Evolutionary conservation across 164 flowering plant genomes (phyloP).

Genomic region (Aristolochia contorta): DNA sequence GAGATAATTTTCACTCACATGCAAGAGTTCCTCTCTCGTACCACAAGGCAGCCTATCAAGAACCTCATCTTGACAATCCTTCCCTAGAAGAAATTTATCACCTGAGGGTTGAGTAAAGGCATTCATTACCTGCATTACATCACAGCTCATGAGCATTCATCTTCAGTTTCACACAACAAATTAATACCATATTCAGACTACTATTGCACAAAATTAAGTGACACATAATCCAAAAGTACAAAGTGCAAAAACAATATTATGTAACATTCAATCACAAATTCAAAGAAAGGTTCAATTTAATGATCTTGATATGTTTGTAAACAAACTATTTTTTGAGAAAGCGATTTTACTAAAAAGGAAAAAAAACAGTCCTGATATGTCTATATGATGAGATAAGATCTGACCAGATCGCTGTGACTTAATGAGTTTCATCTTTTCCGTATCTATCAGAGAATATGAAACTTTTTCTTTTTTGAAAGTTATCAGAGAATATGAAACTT

Average conservation of each 20-base stretch:
- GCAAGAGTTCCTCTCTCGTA: conserved; percentile 69
- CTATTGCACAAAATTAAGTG: too few species aligned
- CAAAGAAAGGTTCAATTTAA: too few species aligned
- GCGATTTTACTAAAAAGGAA: neutral
- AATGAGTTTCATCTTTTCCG: neutral
- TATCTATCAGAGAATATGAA: neutral
- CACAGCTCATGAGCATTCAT: too few species aligned
- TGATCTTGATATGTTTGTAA: neutral
- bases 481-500: too few species aligned
- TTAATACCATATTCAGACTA: too few species aligned
- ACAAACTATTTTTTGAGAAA: neutral
- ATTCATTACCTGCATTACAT: conserved; percentile 48
- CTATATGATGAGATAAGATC: too few species aligned
- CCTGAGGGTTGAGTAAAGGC: conserved; percentile 82
- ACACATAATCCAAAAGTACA: too few species aligned
- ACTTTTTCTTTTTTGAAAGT: too few species aligned
- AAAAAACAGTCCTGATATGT: neutral
- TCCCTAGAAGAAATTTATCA: conserved; percentile 58
- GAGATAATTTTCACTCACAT: conserved; percentile 39
- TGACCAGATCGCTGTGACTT: too few species aligned
- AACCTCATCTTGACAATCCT: conserved; percentile 61
- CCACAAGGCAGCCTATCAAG: conserved; percentile 60
- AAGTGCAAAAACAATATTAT: too few species aligned
- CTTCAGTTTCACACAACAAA: too few species aligned
- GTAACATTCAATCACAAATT: too few species aligned